A percentile compares a stretch with the other conserved stretches of the same genome.
These are phyloP conservation scores for Suhomyces prunicola DNA, from an alignment of 805 yeast genomes.

Conservation along the genomic window DNA sequence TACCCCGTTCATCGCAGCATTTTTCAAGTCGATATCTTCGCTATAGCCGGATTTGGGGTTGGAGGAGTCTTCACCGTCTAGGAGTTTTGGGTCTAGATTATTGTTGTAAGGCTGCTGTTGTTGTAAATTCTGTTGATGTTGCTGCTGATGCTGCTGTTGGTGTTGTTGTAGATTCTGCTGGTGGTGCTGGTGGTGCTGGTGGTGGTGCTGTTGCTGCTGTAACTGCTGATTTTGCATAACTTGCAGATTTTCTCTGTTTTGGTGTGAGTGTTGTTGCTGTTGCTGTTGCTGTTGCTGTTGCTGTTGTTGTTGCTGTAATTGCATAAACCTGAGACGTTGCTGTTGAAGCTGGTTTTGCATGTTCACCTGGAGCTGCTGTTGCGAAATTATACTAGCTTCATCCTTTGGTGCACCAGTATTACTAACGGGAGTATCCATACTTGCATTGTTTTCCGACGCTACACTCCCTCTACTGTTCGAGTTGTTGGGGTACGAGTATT, in stretches of 20 bases:
- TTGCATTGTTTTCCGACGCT: background rate
- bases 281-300: background rate
- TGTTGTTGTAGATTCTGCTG: background rate
- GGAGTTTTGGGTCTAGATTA: background rate
- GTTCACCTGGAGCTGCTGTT: slow-evolving; percentile 15
- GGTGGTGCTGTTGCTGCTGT: slow-evolving; percentile 1
- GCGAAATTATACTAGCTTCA: slow-evolving; percentile 7
- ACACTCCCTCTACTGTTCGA: background rate
- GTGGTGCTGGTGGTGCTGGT: background rate
- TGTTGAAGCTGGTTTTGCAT: slow-evolving; percentile 17
- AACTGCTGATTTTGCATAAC: slow-evolving; percentile 4
- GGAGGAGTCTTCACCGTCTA: background rate
- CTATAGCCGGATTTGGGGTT: background rate
- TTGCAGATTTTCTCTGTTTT: slow-evolving; percentile 1
- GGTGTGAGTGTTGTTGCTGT: background rate
- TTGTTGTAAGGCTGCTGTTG: background rate
- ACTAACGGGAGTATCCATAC: background rate
- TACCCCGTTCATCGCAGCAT: background rate
- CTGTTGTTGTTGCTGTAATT: slow-evolving; percentile 11
- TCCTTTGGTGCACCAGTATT: background rate
- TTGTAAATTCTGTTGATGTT: background rate
- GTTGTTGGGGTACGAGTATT: background rate
- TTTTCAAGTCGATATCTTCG: background rate
- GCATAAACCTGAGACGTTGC: slow-evolving; percentile 15
- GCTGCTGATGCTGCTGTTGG: background rate